Evolutionary conservation across 257 asterid species (phyloP).

Genomic region (Ophiorrhiza pumila): DNA sequence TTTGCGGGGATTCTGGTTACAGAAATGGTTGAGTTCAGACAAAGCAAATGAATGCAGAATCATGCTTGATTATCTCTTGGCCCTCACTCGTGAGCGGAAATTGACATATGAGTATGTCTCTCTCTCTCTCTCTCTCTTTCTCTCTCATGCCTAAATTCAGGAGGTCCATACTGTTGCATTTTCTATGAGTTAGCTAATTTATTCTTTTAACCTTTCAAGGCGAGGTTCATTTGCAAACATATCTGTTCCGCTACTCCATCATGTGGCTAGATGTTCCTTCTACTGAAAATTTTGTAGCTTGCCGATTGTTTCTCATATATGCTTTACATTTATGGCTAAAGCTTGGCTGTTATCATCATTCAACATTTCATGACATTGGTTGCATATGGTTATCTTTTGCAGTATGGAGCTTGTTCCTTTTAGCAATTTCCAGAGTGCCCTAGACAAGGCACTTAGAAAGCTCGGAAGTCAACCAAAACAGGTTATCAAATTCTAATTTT

Average conservation of each 20-base stretch:
- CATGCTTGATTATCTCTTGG: constrained; percentile 72
- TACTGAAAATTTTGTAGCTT: not conserved
- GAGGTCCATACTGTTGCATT: not conserved
- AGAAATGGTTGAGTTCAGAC: constrained; percentile 73
- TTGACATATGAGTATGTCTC: constrained; percentile 68
- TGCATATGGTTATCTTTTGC: constrained; percentile 20
- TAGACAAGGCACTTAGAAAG: constrained; percentile 88
- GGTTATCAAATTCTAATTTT: constrained; percentile 59
- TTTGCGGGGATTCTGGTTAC: constrained; percentile 95
- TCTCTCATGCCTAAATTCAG: not conserved
- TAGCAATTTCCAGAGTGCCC: constrained; percentile 52
- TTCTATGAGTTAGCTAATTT: not conserved
- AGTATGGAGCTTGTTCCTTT: constrained; percentile 86
- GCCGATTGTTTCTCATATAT: not conserved
- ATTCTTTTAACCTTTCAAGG: not conserved
- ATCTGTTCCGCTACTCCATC: not conserved
- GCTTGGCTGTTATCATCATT: not conserved
- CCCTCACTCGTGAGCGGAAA: constrained; percentile 59
- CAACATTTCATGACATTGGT: not conserved
- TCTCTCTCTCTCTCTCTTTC: constrained; percentile 8
- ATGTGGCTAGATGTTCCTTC: too few species aligned
- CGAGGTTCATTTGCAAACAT: not conserved
- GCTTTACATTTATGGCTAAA: not conserved
- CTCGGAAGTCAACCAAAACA: constrained; percentile 91
- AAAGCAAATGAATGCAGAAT: constrained; percentile 61